These are phyloP conservation scores for Pichia sp. DNA, from an alignment of 1,139 yeast genomes.

Conservation along the genomic window DNA sequence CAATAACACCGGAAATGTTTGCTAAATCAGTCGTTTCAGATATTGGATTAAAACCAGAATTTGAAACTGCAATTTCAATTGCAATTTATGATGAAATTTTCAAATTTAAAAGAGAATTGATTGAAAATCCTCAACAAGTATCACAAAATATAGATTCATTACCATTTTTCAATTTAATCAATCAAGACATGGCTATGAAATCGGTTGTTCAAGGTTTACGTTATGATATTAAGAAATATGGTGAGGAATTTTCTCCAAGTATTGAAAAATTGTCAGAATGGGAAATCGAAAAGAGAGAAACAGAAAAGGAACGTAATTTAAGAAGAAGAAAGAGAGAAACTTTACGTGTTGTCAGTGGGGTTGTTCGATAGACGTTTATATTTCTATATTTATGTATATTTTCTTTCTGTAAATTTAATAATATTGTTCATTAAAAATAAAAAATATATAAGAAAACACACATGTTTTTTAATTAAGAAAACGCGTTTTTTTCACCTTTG, in stretches of 20 bases:
- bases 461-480: background rate
- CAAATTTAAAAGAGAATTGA: slow-evolving; percentile 71
- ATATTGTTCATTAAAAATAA: background rate
- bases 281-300: slow-evolving; percentile 92
- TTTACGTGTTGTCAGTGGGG: slow-evolving; percentile 38
- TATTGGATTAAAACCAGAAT: slow-evolving; percentile 77
- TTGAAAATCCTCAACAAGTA: slow-evolving; percentile 65
- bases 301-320: slow-evolving; percentile 87
- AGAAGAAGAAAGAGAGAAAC: slow-evolving; percentile 91
- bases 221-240: slow-evolving; percentile 49
- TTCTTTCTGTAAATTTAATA: background rate
- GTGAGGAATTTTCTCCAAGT: slow-evolving; percentile 84
- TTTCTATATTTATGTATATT: background rate
- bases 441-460: background rate
- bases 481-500: background rate
- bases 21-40: slow-evolving; percentile 80
- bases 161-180: slow-evolving; percentile 36
- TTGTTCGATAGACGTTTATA: slow-evolving; percentile 8
- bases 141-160: slow-evolving; percentile 29
- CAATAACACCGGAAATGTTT: slow-evolving; percentile 74
- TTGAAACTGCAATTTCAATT: slow-evolving; percentile 84
- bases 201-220: slow-evolving; percentile 50
- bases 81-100: slow-evolving; percentile 75
- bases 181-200: slow-evolving; percentile 29
- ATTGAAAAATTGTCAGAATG: slow-evolving; percentile 82